Conservation (phyloP, 169 alveolate genomes). For the Plasmodium knowlesi region DNA sequence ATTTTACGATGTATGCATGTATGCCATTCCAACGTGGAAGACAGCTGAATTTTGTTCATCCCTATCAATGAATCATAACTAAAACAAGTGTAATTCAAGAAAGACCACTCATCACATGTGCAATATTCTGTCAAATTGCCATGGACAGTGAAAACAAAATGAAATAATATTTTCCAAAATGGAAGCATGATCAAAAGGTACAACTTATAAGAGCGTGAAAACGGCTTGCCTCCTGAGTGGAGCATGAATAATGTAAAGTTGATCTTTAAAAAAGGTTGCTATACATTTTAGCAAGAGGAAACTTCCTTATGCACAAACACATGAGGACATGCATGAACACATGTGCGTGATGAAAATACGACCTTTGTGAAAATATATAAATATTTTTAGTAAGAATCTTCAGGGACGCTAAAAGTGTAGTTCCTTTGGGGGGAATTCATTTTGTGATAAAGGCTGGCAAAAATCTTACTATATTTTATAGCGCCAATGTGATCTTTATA, state of each 20-base stretch:
- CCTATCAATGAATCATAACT: neutral
- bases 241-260: neutral
- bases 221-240: neutral
- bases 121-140: neutral
- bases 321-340: neutral
- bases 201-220: neutral
- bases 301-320: neutral
- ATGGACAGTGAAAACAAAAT: neutral
- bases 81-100: neutral
- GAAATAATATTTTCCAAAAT: neutral
- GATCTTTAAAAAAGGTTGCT: neutral
- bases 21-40: neutral
- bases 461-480: neutral
- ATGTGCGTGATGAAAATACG: neutral
- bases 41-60: neutral
- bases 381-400: neutral
- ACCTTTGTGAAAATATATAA: neutral
- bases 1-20: neutral
- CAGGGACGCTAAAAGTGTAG: neutral
- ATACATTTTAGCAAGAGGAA: neutral
- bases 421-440: neutral
- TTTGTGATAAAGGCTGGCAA: neutral
- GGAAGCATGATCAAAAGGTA: neutral
- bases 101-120: neutral
- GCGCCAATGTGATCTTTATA: neutral